These are phyloP conservation scores for Penicillium brasilianum DNA, from an alignment of 2,329 filamentous ascomycete species.

Conservation along the genomic window DNA sequence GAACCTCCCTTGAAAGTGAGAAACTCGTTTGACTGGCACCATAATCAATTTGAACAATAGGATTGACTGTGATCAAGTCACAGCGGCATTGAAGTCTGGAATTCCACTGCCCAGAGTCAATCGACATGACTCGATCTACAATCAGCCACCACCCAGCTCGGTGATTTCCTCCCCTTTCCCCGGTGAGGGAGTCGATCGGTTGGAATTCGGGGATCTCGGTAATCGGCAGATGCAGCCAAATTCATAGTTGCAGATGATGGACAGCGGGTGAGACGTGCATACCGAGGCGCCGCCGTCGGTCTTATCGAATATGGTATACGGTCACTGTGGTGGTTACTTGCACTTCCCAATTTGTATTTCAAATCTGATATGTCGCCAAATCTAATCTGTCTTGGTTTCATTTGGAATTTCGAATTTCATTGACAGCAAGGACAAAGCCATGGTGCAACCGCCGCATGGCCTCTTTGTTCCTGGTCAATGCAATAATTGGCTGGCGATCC, in stretches of 20 bases:
- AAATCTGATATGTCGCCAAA: constrained; percentile 10
- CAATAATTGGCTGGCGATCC: constrained; percentile 15
- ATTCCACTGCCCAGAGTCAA: not conserved
- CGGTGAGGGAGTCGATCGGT: not conserved
- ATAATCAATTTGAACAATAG: not conserved
- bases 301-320: not conserved
- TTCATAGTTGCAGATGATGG: constrained; percentile 5
- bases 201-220: not conserved
- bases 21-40: not conserved
- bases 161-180: not conserved
- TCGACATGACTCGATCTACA: not conserved
- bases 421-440: constrained; percentile 9
- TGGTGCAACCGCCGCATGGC: constrained; percentile 12
- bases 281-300: not conserved
- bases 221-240: constrained; percentile 6
- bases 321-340: too few species aligned
- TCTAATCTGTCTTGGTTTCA: constrained; percentile 1
- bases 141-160: not conserved
- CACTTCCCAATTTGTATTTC: not conserved
- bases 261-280: not conserved
- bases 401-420: constrained; percentile 14
- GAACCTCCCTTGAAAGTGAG: not conserved
- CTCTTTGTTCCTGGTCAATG: not conserved
- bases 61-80: not conserved
- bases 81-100: not conserved